These are phyloP conservation scores for Fusarium buharicum DNA, from an alignment of 2,329 filamentous ascomycete genomes.

Conservation along the genomic window DNA sequence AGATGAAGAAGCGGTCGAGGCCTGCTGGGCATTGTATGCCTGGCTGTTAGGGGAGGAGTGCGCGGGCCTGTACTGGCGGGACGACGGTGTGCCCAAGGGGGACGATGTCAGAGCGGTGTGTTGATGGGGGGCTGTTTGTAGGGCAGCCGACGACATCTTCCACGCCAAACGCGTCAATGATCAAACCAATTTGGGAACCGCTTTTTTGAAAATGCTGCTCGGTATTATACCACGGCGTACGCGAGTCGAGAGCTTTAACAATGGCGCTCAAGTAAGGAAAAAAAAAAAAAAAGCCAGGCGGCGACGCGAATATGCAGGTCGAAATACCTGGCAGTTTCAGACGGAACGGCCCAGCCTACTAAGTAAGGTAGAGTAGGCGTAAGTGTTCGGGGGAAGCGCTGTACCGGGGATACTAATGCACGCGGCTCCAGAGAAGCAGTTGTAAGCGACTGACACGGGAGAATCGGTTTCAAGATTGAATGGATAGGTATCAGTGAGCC, in stretches of 20 bases:
- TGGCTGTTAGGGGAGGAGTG: conserved; percentile 65
- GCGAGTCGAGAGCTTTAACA: conserved; percentile 24
- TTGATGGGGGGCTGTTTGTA: conserved; percentile 69
- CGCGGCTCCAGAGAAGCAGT: conserved; percentile 32
- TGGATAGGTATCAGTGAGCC: conserved; percentile 50
- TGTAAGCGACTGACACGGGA: conserved; percentile 29
- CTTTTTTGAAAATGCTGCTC: conserved; percentile 10
- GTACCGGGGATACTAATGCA: conserved; percentile 35
- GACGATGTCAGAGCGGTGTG: conserved; percentile 61
- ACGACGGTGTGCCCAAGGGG: conserved; percentile 60
- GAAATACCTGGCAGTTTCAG: conserved; percentile 47
- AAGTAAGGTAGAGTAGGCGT: neutral
- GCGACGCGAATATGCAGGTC: conserved; percentile 45
- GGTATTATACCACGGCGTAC: conserved; percentile 20
- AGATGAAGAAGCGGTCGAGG: conserved; percentile 60
- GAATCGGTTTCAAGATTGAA: conserved; percentile 30
- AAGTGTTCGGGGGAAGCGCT: conserved; percentile 36
- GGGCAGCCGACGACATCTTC: conserved; percentile 65
- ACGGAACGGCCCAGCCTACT: conserved; percentile 31
- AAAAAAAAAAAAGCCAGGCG: conserved; percentile 39
- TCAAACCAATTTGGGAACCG: conserved; percentile 17
- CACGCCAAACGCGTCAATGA: conserved; percentile 44
- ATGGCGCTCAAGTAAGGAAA: conserved; percentile 37
- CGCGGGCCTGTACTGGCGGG: conserved; percentile 62
- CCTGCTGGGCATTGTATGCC: conserved; percentile 65